Percentiles rank a stretch among this genome's conserved stretches.
These are phyloP conservation scores for Aspergillus pseudoviridinutans DNA, from an alignment of 2,329 filamentous ascomycete species.

Conservation along the genomic window DNA sequence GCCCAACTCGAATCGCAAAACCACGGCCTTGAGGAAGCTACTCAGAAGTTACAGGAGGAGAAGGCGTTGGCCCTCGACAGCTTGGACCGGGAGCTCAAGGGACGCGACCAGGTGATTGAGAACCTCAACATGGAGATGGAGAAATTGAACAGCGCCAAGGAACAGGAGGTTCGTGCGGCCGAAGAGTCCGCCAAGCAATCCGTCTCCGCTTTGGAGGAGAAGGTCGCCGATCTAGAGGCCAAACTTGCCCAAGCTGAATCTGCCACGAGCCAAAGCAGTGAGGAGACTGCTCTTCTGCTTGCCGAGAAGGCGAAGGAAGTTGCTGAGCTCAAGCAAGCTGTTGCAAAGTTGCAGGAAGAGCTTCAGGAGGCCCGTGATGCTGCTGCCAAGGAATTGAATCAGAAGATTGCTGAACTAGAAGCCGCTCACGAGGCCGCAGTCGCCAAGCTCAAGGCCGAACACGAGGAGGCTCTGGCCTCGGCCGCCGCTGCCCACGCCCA, in stretches of 20 bases:
- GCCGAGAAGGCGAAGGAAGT: slow-evolving; percentile 37
- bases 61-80: slow-evolving; percentile 29
- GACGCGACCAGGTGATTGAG: slow-evolving; percentile 35
- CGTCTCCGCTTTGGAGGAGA: slow-evolving; percentile 29
- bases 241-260: slow-evolving; percentile 33
- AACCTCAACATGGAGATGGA: slow-evolving; percentile 38
- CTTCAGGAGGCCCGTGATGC: slow-evolving; percentile 25
- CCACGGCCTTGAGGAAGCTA: slow-evolving; percentile 24
- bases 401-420: slow-evolving; percentile 27
- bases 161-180: slow-evolving; percentile 32
- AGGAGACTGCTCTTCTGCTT: slow-evolving; percentile 24
- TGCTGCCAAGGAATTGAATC: slow-evolving; percentile 16
- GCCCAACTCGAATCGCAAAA: slow-evolving; percentile 30
- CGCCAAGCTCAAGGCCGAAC: slow-evolving; percentile 12
- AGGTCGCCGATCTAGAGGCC: slow-evolving; percentile 32
- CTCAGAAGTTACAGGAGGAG: slow-evolving; percentile 23
- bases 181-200: slow-evolving; percentile 30
- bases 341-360: slow-evolving; percentile 32
- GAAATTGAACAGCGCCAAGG: slow-evolving; percentile 32
- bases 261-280: slow-evolving; percentile 19
- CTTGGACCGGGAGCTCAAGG: slow-evolving; percentile 32
- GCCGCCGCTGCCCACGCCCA: slow-evolving; percentile 28
- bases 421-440: slow-evolving; percentile 26
- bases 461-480: slow-evolving; percentile 15
- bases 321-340: slow-evolving; percentile 27